Percentiles rank a stretch among this genome's conserved stretches.
Conservation (phyloP, 306 rosid genomes). For the Rubus idaeus region DNA sequence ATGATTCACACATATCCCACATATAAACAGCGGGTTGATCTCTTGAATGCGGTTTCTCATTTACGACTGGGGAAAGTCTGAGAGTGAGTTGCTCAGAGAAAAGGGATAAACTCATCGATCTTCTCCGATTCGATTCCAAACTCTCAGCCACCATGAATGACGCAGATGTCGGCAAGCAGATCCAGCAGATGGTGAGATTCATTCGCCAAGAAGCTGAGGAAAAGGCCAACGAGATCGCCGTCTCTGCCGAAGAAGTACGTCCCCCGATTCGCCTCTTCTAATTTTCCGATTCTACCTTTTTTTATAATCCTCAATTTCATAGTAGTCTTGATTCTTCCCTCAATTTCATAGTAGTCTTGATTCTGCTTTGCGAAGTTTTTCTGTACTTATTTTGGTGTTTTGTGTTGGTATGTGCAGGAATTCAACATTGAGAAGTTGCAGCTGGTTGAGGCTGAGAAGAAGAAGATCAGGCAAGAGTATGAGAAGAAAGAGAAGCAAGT, state of each 20-base stretch:
- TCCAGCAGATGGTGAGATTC: conserved; percentile 97
- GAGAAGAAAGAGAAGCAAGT: conserved; percentile 92
- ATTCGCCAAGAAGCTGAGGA: conserved; percentile 96
- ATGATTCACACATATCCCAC: neutral
- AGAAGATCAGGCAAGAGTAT: conserved; percentile 94
- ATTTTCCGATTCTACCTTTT: neutral
- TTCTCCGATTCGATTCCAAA: conserved; percentile 37
- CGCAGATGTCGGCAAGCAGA: conserved; percentile 93
- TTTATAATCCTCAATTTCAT: neutral
- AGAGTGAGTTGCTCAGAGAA: neutral
- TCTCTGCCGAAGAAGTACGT: conserved; percentile 85
- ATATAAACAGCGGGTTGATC: neutral
- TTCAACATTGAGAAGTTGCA: conserved; percentile 97
- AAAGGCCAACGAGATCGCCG: conserved; percentile 96
- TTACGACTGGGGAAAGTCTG: neutral
- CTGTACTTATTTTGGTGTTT: neutral
- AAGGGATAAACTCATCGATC: conserved; percentile 24
- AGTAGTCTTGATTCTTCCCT: conserved; percentile 4
- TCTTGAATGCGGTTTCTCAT: neutral
- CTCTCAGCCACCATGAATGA: conserved; percentile 65
- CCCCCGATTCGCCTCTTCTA: neutral
- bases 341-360: neutral
- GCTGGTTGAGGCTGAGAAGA: conserved; percentile 91
- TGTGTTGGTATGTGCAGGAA: conserved; percentile 45
- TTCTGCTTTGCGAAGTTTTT: neutral